Evolutionary conservation across 139 green algal species (phyloP).

Genomic region (Chlamydomonas incerta): DNA sequence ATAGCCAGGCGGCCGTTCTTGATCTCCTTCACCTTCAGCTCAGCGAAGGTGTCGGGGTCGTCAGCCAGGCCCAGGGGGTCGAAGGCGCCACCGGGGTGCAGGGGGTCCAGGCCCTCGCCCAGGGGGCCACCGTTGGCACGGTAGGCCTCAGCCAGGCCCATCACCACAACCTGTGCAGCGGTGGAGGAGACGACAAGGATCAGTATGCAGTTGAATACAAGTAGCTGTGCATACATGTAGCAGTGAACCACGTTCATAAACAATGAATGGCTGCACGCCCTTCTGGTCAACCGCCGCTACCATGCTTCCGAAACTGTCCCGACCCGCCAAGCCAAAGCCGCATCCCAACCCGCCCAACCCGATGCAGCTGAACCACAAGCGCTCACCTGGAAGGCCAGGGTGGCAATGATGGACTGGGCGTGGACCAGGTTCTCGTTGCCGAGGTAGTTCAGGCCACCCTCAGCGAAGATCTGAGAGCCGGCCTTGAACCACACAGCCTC

Average conservation of each 20-base stretch:
- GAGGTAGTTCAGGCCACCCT: slow-evolving; percentile 86
- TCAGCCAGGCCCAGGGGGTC: slow-evolving; percentile 97
- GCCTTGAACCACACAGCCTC: slow-evolving; percentile 93
- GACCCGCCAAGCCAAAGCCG: too few species aligned
- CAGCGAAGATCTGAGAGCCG: slow-evolving; percentile 84
- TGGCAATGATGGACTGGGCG: slow-evolving; percentile 91
- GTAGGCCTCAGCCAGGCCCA: slow-evolving; percentile 83
- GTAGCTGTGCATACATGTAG: too few species aligned
- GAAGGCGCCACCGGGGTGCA: slow-evolving; percentile 84
- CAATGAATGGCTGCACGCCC: too few species aligned
- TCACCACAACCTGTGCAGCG: slow-evolving; percentile 75
- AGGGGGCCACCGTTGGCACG: slow-evolving; percentile 75
- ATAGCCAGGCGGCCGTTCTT: slow-evolving; percentile 98
- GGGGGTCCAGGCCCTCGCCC: slow-evolving; percentile 68
- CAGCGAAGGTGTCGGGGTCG: slow-evolving; percentile 86
- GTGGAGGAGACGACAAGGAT: not conserved
- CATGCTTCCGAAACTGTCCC: too few species aligned
- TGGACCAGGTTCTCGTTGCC: slow-evolving; percentile 81
- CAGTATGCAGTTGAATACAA: too few species aligned
- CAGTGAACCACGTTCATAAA: too few species aligned
- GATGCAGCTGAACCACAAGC: too few species aligned
- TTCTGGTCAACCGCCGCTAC: too few species aligned
- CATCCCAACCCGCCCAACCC: too few species aligned
- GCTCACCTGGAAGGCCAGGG: slow-evolving; percentile 83
- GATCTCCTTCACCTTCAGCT: slow-evolving; percentile 93